Evolutionary conservation across 2,329 filamentous ascomycete genomes (phyloP).

Genomic region (Arthrocladium fulminans): DNA sequence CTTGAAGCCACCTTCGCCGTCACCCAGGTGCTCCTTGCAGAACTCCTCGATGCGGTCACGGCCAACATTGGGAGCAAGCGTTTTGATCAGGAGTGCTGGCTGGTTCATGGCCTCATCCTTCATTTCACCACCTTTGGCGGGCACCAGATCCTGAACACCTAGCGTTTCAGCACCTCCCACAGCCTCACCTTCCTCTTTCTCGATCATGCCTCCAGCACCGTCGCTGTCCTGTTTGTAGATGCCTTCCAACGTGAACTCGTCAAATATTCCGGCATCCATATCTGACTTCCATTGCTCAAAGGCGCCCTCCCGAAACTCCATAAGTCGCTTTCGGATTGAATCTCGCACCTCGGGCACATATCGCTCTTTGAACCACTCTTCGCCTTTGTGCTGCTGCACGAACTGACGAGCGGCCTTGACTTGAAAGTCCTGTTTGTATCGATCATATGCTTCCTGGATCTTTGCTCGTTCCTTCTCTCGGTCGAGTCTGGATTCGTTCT

Average conservation of each 20-base stretch:
- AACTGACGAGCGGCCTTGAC: conserved; percentile 76
- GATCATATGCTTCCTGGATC: conserved; percentile 57
- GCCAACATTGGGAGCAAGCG: conserved; percentile 90
- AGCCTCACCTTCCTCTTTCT: conserved; percentile 93
- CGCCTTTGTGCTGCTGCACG: conserved; percentile 82
- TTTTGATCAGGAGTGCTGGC: conserved; percentile 94
- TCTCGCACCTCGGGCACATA: conserved; percentile 79
- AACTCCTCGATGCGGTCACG: conserved; percentile 88
- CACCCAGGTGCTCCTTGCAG: conserved; percentile 86
- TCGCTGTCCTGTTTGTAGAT: conserved; percentile 90
- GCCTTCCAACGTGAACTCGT: conserved; percentile 89
- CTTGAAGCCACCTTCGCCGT: conserved; percentile 84
- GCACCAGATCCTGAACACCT: conserved; percentile 82
- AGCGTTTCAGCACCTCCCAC: conserved; percentile 86
- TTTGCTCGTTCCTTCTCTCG: conserved; percentile 53
- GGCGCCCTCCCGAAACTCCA: conserved; percentile 66
- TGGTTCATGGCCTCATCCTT: conserved; percentile 81
- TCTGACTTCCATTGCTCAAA: conserved; percentile 88
- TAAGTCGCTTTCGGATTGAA: conserved; percentile 63
- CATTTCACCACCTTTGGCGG: conserved; percentile 72
- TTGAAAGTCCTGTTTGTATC: conserved; percentile 58
- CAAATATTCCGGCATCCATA: conserved; percentile 74
- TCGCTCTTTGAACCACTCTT: conserved; percentile 96
- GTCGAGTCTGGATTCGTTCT: conserved; percentile 54
- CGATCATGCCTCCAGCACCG: conserved; percentile 70